A percentile compares a stretch with the other conserved stretches of the same genome.
Evolutionary conservation across 352 stramenopile species (phyloP).

Genomic region (Saprolegnia diclina): DNA sequence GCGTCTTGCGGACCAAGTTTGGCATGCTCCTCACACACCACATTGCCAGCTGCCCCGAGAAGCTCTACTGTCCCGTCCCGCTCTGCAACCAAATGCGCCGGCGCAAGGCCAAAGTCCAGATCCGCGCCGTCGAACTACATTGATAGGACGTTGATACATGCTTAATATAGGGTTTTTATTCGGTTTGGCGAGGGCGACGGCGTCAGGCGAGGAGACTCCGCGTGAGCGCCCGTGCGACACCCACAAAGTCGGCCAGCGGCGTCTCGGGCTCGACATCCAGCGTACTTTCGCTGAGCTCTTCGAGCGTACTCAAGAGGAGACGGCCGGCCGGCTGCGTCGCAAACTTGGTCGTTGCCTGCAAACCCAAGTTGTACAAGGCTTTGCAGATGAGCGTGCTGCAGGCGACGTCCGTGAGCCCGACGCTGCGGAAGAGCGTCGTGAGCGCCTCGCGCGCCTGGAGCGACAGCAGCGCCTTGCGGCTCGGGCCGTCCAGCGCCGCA

Average conservation of each 20-base stretch:
- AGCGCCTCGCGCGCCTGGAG: slow-evolving; percentile 44
- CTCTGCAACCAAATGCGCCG: slow-evolving; percentile 13
- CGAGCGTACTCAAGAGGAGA: slow-evolving; percentile 8
- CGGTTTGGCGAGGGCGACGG: too few species aligned
- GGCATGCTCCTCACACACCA: slow-evolving; percentile 10
- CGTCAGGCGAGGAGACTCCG: slow-evolving; percentile 6
- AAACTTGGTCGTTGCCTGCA: slow-evolving; percentile 15
- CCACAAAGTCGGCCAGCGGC: slow-evolving; percentile 11
- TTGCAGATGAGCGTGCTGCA: slow-evolving; percentile 79
- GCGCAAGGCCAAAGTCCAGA: slow-evolving; percentile 8
- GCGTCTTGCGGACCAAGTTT: slow-evolving; percentile 1
- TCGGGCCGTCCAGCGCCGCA: slow-evolving; percentile 45
- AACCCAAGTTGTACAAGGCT: slow-evolving; percentile 76
- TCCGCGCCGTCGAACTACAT: not conserved
- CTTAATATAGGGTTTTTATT: too few species aligned
- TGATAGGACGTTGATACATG: too few species aligned
- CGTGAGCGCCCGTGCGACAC: slow-evolving; percentile 14
- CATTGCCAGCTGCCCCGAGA: not conserved
- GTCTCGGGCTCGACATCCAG: not conserved
- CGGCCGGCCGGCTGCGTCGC: slow-evolving; percentile 5
- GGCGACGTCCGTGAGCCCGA: slow-evolving; percentile 51
- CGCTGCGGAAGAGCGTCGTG: slow-evolving; percentile 43
- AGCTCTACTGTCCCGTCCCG: slow-evolving; percentile 9
- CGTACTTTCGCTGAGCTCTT: slow-evolving; percentile 15
- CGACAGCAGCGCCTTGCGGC: slow-evolving; percentile 34